These are phyloP conservation scores for Trichophyton rubrum DNA, from an alignment of 2,329 filamentous ascomycete species.

Conservation along the genomic window DNA sequence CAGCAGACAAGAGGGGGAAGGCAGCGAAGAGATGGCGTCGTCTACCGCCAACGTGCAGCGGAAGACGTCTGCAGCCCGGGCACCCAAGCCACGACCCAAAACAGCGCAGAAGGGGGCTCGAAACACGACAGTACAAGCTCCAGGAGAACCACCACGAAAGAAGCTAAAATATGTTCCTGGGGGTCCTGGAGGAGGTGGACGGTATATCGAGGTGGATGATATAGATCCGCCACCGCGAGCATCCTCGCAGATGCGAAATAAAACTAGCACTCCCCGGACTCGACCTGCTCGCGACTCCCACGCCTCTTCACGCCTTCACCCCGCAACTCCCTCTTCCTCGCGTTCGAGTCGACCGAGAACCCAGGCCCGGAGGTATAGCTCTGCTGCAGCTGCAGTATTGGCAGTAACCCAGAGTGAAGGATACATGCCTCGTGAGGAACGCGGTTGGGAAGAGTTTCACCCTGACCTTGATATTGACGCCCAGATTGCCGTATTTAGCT, in stretches of 20 bases:
- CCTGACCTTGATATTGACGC: constrained; percentile 83
- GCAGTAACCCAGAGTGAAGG: constrained; percentile 86
- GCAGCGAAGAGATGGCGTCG: background rate
- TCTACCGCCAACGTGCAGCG: constrained; percentile 22
- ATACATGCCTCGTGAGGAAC: constrained; percentile 93
- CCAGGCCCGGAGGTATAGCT: constrained; percentile 54
- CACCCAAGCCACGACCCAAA: constrained; percentile 22
- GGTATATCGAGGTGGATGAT: constrained; percentile 64
- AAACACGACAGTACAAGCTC: constrained; percentile 19
- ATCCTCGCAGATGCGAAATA: background rate
- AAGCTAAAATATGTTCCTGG: constrained; percentile 71
- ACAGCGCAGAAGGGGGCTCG: constrained; percentile 22
- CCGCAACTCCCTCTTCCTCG: constrained; percentile 18
- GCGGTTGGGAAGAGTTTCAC: constrained; percentile 96
- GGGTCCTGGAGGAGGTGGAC: constrained; percentile 71
- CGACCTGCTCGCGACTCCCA: constrained; percentile 34
- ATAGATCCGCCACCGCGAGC: constrained; percentile 42
- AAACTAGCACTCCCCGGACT: constrained; percentile 28
- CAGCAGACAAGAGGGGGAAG: background rate
- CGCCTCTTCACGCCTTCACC: constrained; percentile 21
- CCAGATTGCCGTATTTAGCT: constrained; percentile 62
- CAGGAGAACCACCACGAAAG: constrained; percentile 53
- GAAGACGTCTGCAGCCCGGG: constrained; percentile 18
- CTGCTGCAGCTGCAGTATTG: constrained; percentile 71
- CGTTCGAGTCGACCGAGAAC: constrained; percentile 32